Conservation (phyloP, 345 rosid species). For the Limnanthes douglasii region DNA sequence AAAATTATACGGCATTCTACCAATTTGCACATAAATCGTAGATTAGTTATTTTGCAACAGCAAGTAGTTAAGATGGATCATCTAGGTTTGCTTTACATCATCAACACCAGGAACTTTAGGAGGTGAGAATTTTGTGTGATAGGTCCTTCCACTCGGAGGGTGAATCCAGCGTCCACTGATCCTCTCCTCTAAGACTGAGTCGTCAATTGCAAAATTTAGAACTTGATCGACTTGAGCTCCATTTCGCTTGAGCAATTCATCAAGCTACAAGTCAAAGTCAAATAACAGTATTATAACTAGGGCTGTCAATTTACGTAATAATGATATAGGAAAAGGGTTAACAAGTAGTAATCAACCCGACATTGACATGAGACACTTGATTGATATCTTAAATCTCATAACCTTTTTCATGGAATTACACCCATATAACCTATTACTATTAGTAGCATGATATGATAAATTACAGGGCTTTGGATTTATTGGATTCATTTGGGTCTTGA, state of each 20-base stretch:
- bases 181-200: conserved; percentile 86
- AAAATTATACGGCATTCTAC: neutral
- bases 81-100: conserved; percentile 71
- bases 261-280: conserved; percentile 37
- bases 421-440: too few relatives aligned
- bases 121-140: conserved; percentile 81
- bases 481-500: too few relatives aligned
- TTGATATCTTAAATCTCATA: too few relatives aligned
- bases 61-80: too few relatives aligned
- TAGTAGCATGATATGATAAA: too few relatives aligned
- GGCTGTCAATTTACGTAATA: too few relatives aligned
- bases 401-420: too few relatives aligned
- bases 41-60: neutral
- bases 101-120: conserved; percentile 68
- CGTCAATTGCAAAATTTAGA: conserved; percentile 78
- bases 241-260: conserved; percentile 75
- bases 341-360: too few relatives aligned
- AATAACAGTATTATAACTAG: too few relatives aligned
- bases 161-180: conserved; percentile 97
- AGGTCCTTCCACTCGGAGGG: conserved; percentile 90
- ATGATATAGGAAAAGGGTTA: too few relatives aligned
- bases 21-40: neutral
- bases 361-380: too few relatives aligned
- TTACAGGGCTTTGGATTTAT: too few relatives aligned
- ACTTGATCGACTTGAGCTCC: conserved; percentile 72